A percentile compares a stretch with the other conserved stretches of the same genome.
phyloP scores from a whole-genome alignment of 1,284 basidiomycete genomes.

The Ceratobasidium sp. region DNA sequence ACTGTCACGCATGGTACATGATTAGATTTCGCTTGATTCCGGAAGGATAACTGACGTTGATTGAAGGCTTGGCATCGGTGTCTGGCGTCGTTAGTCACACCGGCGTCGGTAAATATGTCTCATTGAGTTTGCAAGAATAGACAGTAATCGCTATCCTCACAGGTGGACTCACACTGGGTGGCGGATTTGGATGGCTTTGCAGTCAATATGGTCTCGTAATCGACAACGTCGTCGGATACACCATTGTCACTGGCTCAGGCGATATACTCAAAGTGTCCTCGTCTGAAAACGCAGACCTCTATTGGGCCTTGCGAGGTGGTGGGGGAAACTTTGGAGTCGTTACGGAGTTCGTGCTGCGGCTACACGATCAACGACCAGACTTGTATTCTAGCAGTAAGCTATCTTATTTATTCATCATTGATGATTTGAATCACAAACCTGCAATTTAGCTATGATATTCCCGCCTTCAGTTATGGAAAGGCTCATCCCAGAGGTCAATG shows the following conservation, averaged over 20 bases:
- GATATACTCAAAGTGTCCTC: conserved; percentile 36
- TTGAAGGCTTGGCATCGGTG: conserved; percentile 19
- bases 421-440: no score
- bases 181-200: conserved; percentile 36
- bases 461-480: neutral
- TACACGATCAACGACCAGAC: conserved; percentile 38
- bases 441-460: conserved; percentile 23
- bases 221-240: conserved; percentile 38
- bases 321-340: conserved; percentile 41
- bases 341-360: conserved; percentile 36
- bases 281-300: conserved; percentile 31
- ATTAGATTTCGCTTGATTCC: no score
- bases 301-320: conserved; percentile 39
- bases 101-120: conserved; percentile 15
- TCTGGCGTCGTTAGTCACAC: conserved; percentile 33
- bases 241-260: conserved; percentile 35
- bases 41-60: no score
- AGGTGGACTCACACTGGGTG: conserved; percentile 9
- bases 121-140: no score
- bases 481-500: conserved; percentile 33
- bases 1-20: neutral
- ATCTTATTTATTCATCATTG: neutral
- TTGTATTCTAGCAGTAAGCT: conserved; percentile 32
- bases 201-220: conserved; percentile 39
- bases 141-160: no score